These are phyloP conservation scores for Amylostereum areolatum DNA, from an alignment of 1,284 basidiomycete species.

Conservation along the genomic window DNA sequence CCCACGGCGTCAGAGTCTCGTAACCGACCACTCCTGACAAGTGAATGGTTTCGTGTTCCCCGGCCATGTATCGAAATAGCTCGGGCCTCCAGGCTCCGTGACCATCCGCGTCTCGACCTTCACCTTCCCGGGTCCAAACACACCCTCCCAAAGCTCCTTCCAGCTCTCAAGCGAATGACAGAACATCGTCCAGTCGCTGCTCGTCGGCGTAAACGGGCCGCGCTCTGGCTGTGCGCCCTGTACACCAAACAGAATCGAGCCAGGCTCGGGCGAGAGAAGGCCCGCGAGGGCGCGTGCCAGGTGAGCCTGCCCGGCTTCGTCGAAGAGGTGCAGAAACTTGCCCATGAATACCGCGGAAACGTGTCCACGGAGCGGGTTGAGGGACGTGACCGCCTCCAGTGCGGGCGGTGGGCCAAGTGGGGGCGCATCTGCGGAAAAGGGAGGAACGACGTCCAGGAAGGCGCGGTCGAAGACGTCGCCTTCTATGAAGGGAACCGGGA, in stretches of 20 bases:
- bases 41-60: too few relatives aligned
- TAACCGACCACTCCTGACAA: too few relatives aligned
- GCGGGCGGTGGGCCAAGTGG: conserved; percentile 20
- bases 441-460: conserved; percentile 22
- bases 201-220: not conserved
- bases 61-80: too few relatives aligned
- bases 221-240: conserved; percentile 13
- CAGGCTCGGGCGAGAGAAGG: conserved; percentile 28
- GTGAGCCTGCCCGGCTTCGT: conserved; percentile 29
- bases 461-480: conserved; percentile 34
- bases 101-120: not conserved
- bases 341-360: conserved; percentile 37
- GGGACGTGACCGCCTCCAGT: conserved; percentile 25
- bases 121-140: not conserved
- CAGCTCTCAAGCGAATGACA: not conserved
- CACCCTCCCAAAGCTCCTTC: not conserved
- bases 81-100: too few relatives aligned
- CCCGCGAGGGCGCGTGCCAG: conserved; percentile 31
- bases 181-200: not conserved
- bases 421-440: conserved; percentile 15
- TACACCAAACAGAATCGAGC: conserved; percentile 26
- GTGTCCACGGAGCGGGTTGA: conserved; percentile 34
- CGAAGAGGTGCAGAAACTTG: conserved; percentile 43
- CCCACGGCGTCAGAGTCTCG: too few relatives aligned
- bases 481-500: conserved; percentile 35